Evolutionary conservation across 2,329 filamentous ascomycete genomes (phyloP).

Genomic region (Immersiporthe knoxdaviesiana): DNA sequence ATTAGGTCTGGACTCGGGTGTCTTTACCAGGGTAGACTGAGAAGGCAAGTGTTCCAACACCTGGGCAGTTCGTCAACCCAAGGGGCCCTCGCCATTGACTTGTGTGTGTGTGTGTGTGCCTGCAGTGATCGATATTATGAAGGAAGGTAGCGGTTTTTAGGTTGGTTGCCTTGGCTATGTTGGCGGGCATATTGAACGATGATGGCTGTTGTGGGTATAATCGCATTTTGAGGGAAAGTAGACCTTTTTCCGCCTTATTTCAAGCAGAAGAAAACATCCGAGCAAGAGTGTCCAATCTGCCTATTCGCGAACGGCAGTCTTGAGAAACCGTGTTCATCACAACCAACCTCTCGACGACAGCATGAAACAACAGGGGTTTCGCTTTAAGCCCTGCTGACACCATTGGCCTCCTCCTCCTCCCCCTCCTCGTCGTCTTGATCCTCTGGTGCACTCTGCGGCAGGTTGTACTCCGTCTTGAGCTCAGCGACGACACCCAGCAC

Average conservation of each 20-base stretch:
- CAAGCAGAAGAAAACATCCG: neutral
- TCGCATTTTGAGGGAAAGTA: neutral
- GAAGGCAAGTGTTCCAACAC: no score
- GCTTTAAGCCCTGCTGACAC: neutral
- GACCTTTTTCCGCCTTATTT: neutral
- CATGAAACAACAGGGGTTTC: neutral
- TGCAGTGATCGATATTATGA: neutral
- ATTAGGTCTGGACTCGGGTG: no score
- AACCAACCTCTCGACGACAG: neutral
- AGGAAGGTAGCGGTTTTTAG: neutral
- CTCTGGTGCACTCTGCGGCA: slow-evolving; percentile 26
- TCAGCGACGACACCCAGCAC: slow-evolving; percentile 22
- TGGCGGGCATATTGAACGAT: neutral
- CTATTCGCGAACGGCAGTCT: neutral
- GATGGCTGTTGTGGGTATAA: neutral
- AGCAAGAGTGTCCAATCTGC: neutral
- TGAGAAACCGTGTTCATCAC: neutral
- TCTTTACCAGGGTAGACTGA: no score
- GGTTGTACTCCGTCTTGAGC: slow-evolving; percentile 23
- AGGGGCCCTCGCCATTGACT: neutral
- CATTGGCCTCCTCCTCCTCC: slow-evolving; percentile 14
- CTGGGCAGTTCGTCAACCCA: neutral
- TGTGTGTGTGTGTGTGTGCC: neutral
- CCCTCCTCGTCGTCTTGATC: slow-evolving; percentile 13
- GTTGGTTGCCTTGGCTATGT: neutral